A percentile compares a stretch with the other conserved stretches of the same genome.
Conservation (phyloP, 108 stramenopile species). For the Chaetoceros tenuissimus region DNA sequence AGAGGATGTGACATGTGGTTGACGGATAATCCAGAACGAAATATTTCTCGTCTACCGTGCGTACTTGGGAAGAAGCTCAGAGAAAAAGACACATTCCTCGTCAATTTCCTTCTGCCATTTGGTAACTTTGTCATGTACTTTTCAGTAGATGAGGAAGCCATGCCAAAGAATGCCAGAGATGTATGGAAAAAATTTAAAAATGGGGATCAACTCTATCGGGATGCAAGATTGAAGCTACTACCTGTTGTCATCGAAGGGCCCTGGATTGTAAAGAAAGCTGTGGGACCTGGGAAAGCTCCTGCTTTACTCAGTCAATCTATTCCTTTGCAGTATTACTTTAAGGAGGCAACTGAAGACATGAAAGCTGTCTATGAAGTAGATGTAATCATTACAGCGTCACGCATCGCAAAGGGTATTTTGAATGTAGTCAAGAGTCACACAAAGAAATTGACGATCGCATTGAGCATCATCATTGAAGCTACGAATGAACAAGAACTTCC, state of each 20-base stretch:
- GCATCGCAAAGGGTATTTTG: conserved; percentile 81
- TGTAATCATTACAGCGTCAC: conserved; percentile 71
- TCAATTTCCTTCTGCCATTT: conserved; percentile 87
- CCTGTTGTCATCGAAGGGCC: conserved; percentile 85
- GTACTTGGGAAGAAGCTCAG: conserved; percentile 69
- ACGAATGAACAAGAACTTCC: conserved; percentile 67
- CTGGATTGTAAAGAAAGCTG: conserved; percentile 85
- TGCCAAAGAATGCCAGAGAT: conserved; percentile 45
- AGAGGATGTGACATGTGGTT: conserved; percentile 86
- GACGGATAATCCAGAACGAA: conserved; percentile 75
- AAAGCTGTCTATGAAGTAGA: conserved; percentile 83
- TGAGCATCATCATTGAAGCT: conserved; percentile 88
- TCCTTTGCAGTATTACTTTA: conserved; percentile 82
- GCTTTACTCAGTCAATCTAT: conserved; percentile 81
- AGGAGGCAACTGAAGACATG: conserved; percentile 25
- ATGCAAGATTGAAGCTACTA: conserved; percentile 76
- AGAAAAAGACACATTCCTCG: conserved; percentile 75
- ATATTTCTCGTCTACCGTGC: conserved; percentile 77
- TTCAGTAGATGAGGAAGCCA: conserved; percentile 18
- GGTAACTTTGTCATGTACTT: conserved; percentile 86
- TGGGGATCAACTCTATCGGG: conserved; percentile 81
- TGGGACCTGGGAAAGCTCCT: conserved; percentile 81
- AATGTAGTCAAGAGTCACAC: conserved; percentile 84
- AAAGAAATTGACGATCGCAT: conserved; percentile 67
- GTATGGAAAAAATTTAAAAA: conserved; percentile 72